Percentiles rank a stretch among this genome's conserved stretches.
These are phyloP conservation scores for Annulohypoxylon bovei DNA, from an alignment of 495 filamentous ascomycete species.

Conservation along the genomic window DNA sequence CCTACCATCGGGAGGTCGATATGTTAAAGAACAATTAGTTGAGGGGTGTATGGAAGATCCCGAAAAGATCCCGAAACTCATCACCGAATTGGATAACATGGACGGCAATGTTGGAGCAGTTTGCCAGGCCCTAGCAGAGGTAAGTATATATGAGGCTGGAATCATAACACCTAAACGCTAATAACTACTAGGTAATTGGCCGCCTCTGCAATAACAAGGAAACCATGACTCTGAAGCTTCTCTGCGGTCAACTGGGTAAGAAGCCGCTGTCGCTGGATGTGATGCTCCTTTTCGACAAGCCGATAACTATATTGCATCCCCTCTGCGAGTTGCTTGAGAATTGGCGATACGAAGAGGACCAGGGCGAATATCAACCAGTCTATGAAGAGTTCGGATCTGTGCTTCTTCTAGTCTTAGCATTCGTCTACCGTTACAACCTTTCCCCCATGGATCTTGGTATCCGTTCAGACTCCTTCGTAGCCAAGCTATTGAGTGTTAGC, in stretches of 20 bases:
- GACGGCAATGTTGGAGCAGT: slow-evolving; percentile 95
- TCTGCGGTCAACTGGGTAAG: slow-evolving; percentile 82
- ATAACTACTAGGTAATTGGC: slow-evolving; percentile 70
- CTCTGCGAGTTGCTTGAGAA: slow-evolving; percentile 85
- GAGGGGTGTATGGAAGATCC: slow-evolving; percentile 76
- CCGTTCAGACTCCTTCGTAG: slow-evolving; percentile 74
- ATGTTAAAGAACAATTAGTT: slow-evolving; percentile 79
- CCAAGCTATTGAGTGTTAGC: slow-evolving; percentile 76
- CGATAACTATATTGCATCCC: slow-evolving; percentile 79
- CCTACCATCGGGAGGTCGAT: slow-evolving; percentile 76
- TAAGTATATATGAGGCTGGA: slow-evolving; percentile 44
- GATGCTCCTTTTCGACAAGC: slow-evolving; percentile 83
- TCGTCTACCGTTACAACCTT: slow-evolving; percentile 85
- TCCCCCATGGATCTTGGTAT: slow-evolving; percentile 73
- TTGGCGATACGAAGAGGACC: slow-evolving; percentile 94
- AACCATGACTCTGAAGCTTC: slow-evolving; percentile 86
- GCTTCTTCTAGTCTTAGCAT: slow-evolving; percentile 80
- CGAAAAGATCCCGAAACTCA: slow-evolving; percentile 75
- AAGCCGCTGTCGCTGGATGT: slow-evolving; percentile 85
- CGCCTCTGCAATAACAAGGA: slow-evolving; percentile 83
- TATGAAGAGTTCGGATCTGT: slow-evolving; percentile 97
- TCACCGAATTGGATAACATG: slow-evolving; percentile 86
- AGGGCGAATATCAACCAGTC: slow-evolving; percentile 93
- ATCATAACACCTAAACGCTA: neutral
- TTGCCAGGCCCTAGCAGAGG: slow-evolving; percentile 82